A percentile compares a stretch with the other conserved stretches of the same genome.
These are phyloP conservation scores for Krasilnikovozyma curviuscula DNA, from an alignment of 768 basidiomycete species.

Conservation along the genomic window DNA sequence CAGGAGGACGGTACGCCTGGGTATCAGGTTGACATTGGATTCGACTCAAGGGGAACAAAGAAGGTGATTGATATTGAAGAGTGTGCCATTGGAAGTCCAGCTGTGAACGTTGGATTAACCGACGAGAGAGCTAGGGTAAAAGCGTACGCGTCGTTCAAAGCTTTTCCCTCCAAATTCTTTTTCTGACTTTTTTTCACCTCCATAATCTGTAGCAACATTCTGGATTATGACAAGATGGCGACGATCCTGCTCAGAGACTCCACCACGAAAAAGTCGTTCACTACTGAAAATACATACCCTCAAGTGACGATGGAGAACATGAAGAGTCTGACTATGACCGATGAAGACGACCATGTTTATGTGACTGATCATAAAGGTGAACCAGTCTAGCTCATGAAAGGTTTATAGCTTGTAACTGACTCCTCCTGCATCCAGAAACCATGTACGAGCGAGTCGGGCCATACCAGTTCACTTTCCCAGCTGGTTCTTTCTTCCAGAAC, in stretches of 20 bases:
- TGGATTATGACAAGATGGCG: conserved; percentile 64
- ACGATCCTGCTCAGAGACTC: conserved; percentile 84
- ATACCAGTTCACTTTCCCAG: conserved; percentile 50
- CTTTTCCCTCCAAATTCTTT: neutral
- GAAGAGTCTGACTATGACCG: conserved; percentile 7
- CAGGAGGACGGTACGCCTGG: neutral
- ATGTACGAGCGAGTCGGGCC: conserved; percentile 71
- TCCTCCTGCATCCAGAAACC: conserved; percentile 20
- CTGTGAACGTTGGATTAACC: conserved; percentile 49
- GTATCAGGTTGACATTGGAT: conserved; percentile 67
- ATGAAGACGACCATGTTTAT: conserved; percentile 42
- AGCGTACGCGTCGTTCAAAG: conserved; percentile 27
- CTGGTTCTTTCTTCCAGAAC: conserved; percentile 93
- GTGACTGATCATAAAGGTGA: conserved; percentile 54
- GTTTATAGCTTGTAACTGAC: neutral
- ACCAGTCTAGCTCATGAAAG: neutral
- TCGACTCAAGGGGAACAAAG: conserved; percentile 57
- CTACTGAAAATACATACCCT: neutral
- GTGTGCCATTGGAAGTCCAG: conserved; percentile 71
- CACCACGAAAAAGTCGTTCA: neutral
- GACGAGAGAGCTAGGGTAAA: conserved; percentile 46
- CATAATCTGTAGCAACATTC: conserved; percentile 41
- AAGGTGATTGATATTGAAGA: conserved; percentile 85
- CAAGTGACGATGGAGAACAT: conserved; percentile 6
- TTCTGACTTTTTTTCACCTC: neutral